phyloP scores from a whole-genome alignment of 345 rosid genomes.

The Lumnitzera littorea region DNA sequence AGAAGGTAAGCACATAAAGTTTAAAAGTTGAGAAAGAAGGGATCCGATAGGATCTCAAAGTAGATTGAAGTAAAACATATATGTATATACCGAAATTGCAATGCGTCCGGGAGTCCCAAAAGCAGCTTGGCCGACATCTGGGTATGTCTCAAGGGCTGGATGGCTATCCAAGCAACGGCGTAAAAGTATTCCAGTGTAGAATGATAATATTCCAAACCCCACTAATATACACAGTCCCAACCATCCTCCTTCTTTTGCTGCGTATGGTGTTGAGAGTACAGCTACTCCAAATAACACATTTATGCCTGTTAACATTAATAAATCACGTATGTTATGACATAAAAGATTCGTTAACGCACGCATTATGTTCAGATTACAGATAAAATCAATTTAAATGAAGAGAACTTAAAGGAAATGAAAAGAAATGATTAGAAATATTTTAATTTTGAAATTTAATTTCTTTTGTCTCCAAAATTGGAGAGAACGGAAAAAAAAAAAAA shows the following conservation, averaged over 20 bases:
- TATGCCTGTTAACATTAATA: conserved; percentile 34
- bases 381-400: no score
- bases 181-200: conserved; percentile 80
- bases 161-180: conserved; percentile 77
- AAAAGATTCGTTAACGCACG: no score
- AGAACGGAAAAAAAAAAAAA: no score
- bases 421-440: no score
- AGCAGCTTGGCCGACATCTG: conserved; percentile 93
- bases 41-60: no score
- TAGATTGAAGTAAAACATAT: not conserved
- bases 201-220: conserved; percentile 62
- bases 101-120: conserved; percentile 70
- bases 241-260: conserved; percentile 97
- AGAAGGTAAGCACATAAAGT: no score
- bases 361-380: no score
- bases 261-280: conserved; percentile 82
- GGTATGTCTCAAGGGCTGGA: conserved; percentile 84
- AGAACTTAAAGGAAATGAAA: no score
- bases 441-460: no score
- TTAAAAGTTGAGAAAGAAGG: no score
- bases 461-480: no score
- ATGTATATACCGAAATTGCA: conserved; percentile 57
- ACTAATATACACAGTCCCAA: conserved; percentile 51
- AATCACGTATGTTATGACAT: no score
- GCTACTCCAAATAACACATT: conserved; percentile 97